These are phyloP conservation scores for Daldinia vernicosa DNA, from an alignment of 495 filamentous ascomycete genomes.

Conservation along the genomic window DNA sequence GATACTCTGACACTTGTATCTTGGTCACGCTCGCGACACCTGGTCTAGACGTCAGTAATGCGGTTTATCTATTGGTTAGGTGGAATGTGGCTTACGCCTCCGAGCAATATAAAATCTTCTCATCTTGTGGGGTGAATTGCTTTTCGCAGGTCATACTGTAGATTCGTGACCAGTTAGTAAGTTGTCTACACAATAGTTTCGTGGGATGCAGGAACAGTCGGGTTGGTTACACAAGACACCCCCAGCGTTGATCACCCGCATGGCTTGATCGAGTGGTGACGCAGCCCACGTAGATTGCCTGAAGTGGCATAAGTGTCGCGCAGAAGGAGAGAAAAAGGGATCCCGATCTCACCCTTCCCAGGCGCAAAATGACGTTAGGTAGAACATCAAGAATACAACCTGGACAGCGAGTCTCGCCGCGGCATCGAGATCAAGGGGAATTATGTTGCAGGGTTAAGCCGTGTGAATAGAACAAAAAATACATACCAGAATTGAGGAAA, in stretches of 20 bases:
- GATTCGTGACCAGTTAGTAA: slow-evolving; percentile 36
- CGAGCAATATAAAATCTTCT: slow-evolving; percentile 59
- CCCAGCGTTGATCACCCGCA: slow-evolving; percentile 52
- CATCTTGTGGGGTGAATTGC: slow-evolving; percentile 57
- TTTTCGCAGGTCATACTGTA: slow-evolving; percentile 63
- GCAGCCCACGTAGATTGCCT: slow-evolving; percentile 45
- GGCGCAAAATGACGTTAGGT: slow-evolving; percentile 36
- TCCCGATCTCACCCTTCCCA: slow-evolving; percentile 37
- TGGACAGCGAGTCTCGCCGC: slow-evolving; percentile 18
- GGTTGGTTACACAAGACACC: slow-evolving; percentile 44
- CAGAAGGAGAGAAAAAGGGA: slow-evolving; percentile 30
- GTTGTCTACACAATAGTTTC: slow-evolving; percentile 20
- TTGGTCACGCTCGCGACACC: slow-evolving; percentile 58
- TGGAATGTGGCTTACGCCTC: slow-evolving; percentile 52
- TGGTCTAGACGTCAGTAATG: slow-evolving; percentile 39
- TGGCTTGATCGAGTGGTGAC: slow-evolving; percentile 49
- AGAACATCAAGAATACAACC: slow-evolving; percentile 20
- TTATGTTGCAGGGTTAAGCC: background rate
- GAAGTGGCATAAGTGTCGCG: slow-evolving; percentile 46
- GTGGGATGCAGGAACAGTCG: slow-evolving; percentile 56
- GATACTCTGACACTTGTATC: slow-evolving; percentile 39
- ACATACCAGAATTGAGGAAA: slow-evolving; percentile 63
- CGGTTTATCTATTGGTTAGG: slow-evolving; percentile 37
- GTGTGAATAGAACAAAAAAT: slow-evolving; percentile 1
- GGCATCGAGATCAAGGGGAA: slow-evolving; percentile 16